phyloP scores from a whole-genome alignment of 768 basidiomycete species.

The Lactarius quietus region DNA sequence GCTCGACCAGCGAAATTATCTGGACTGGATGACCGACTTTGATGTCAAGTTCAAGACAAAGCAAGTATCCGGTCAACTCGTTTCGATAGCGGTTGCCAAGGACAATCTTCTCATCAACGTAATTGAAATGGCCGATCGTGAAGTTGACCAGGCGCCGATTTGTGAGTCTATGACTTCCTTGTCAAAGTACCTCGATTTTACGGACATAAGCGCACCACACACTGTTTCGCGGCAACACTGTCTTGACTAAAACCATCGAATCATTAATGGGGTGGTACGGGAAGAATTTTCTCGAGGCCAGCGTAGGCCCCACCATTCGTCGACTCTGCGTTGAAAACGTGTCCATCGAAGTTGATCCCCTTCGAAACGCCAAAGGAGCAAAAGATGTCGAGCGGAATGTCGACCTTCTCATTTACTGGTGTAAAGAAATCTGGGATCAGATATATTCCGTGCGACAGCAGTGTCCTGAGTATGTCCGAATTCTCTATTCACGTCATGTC shows the following conservation, averaged over 20 bases:
- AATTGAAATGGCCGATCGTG: slow-evolving; percentile 61
- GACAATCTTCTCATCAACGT: slow-evolving; percentile 64
- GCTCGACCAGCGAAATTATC: slow-evolving; percentile 55
- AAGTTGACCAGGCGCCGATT: slow-evolving; percentile 64
- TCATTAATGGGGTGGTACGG: slow-evolving; percentile 80
- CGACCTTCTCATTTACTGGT: slow-evolving; percentile 72
- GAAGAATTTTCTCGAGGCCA: slow-evolving; percentile 73
- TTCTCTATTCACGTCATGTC: neutral
- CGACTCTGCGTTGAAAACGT: slow-evolving; percentile 68
- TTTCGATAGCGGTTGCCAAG: slow-evolving; percentile 67
- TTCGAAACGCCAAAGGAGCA: slow-evolving; percentile 54
- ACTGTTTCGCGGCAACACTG: slow-evolving; percentile 61
- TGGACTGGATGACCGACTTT: slow-evolving; percentile 74
- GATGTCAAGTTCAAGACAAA: slow-evolving; percentile 65
- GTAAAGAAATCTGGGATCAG: slow-evolving; percentile 72
- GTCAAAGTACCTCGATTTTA: slow-evolving; percentile 10
- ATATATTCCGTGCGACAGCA: slow-evolving; percentile 70
- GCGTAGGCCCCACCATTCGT: slow-evolving; percentile 68
- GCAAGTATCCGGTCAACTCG: slow-evolving; percentile 54
- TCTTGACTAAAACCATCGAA: slow-evolving; percentile 63
- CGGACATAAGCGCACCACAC: slow-evolving; percentile 62
- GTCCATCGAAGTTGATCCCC: slow-evolving; percentile 79
- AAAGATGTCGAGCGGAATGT: slow-evolving; percentile 66
- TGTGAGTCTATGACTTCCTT: slow-evolving; percentile 43
- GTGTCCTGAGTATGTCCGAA: slow-evolving; percentile 64